Evolutionary conservation across 1,284 basidiomycete species (phyloP).

Genomic region (Cryptococcus sp.): DNA sequence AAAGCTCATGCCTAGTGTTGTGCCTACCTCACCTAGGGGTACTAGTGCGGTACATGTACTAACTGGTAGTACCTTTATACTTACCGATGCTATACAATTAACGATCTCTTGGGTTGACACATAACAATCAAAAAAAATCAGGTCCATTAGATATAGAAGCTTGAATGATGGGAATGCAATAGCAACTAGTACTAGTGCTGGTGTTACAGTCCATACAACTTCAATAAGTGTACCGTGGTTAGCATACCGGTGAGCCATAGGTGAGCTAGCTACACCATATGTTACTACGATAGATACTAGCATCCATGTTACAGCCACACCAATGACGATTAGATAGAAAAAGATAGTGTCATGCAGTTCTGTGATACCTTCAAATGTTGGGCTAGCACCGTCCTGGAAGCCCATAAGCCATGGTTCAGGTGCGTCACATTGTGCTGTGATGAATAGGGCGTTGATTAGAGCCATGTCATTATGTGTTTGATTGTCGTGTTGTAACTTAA

Average conservation of each 20-base stretch:
- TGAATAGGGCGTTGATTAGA: neutral
- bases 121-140: no score
- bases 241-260: constrained; percentile 33
- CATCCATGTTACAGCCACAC: constrained; percentile 38
- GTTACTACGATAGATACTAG: constrained; percentile 28
- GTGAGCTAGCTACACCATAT: constrained; percentile 26
- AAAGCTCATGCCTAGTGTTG: no score
- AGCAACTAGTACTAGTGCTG: constrained; percentile 39
- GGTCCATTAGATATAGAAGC: constrained; percentile 29
- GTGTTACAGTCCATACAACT: constrained; percentile 42
- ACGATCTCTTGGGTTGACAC: no score
- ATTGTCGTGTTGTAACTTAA: no score
- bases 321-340: constrained; percentile 44
- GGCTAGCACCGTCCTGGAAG: constrained; percentile 43
- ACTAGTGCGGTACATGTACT: neutral
- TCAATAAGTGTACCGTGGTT: constrained; percentile 41
- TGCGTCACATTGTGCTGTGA: constrained; percentile 20
- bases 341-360: constrained; percentile 45
- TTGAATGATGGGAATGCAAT: constrained; percentile 44
- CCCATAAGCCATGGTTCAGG: constrained; percentile 40
- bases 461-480: neutral
- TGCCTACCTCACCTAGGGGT: no score
- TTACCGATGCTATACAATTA: no score
- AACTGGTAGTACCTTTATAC: neutral
- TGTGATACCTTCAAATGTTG: constrained; percentile 42